These are phyloP conservation scores for Coniosporium tulheliwenetii DNA, from an alignment of 2,329 filamentous ascomycete genomes.

Conservation along the genomic window DNA sequence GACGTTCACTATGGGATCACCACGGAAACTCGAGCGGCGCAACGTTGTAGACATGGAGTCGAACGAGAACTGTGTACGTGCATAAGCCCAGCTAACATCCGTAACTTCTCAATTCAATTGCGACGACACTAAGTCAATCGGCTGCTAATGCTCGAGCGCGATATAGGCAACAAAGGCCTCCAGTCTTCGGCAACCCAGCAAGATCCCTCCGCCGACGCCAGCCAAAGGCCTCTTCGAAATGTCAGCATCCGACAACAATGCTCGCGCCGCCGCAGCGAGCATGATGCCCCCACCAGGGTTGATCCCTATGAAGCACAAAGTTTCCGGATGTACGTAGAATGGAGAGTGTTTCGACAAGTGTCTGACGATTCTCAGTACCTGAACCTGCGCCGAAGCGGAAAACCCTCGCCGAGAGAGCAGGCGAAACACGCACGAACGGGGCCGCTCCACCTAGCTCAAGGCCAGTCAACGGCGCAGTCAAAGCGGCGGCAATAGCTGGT, in stretches of 20 bases:
- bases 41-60: too few species aligned
- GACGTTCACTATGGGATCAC: too few species aligned
- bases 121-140: too few species aligned
- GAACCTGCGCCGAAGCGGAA: slow-evolving; percentile 35
- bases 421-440: slow-evolving; percentile 30
- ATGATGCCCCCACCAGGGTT: slow-evolving; percentile 28
- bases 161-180: too few species aligned
- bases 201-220: slow-evolving; percentile 11
- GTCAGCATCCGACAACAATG: slow-evolving; percentile 36
- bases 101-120: too few species aligned
- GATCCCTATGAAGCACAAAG: slow-evolving; percentile 31
- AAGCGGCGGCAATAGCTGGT: slow-evolving; percentile 1
- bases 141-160: too few species aligned
- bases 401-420: slow-evolving; percentile 31
- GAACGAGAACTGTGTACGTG: too few species aligned
- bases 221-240: slow-evolving; percentile 30
- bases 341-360: slow-evolving; percentile 3
- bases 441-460: slow-evolving; percentile 11
- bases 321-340: slow-evolving; percentile 27
- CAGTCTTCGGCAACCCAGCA: slow-evolving; percentile 16
- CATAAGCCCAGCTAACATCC: too few species aligned
- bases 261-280: slow-evolving; percentile 25
- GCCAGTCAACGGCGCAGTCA: slow-evolving; percentile 4
- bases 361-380: slow-evolving; percentile 19
- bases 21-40: too few species aligned